phyloP scores from a whole-genome alignment of 805 yeast genomes.

The Saccharomyces cerevisiae region DNA sequence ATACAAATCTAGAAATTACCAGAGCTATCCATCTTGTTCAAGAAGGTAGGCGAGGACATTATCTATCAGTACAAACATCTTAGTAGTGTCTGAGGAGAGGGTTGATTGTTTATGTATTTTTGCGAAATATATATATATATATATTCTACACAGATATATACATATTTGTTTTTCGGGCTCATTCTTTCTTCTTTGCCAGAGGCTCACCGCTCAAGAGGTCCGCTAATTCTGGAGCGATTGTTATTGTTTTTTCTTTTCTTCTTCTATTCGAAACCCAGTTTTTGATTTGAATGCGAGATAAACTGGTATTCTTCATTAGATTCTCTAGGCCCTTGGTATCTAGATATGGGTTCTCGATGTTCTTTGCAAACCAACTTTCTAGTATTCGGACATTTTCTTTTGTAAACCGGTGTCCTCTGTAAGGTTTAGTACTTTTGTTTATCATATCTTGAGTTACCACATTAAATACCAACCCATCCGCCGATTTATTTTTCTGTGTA shows the following conservation, averaged over 20 bases:
- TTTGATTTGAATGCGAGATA: constrained; percentile 18
- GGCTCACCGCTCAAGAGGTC: constrained; percentile 1
- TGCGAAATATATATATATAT: neutral
- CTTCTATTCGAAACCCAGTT: constrained; percentile 26
- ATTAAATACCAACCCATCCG: constrained; percentile 6
- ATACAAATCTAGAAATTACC: too few species aligned
- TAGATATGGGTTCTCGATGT: constrained; percentile 15
- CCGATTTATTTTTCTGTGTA: neutral
- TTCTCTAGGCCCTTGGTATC: constrained; percentile 5
- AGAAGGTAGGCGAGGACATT: neutral
- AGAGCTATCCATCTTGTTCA: neutral
- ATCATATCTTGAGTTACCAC: constrained; percentile 14
- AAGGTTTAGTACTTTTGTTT: constrained; percentile 7
- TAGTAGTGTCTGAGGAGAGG: neutral
- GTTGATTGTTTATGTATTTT: neutral
- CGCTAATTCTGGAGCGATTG: constrained; percentile 10
- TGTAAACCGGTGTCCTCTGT: constrained; percentile 17
- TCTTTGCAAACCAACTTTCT: constrained; percentile 14
- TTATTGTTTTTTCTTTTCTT: constrained; percentile 14
- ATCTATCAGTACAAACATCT: neutral
- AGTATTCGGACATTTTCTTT: constrained; percentile 7
- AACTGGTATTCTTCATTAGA: constrained; percentile 9
- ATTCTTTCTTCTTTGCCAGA: neutral
- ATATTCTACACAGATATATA: neutral
- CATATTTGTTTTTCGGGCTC: neutral